Conservation (phyloP, 495 filamentous ascomycete species). For the Podospora anserina region DNA sequence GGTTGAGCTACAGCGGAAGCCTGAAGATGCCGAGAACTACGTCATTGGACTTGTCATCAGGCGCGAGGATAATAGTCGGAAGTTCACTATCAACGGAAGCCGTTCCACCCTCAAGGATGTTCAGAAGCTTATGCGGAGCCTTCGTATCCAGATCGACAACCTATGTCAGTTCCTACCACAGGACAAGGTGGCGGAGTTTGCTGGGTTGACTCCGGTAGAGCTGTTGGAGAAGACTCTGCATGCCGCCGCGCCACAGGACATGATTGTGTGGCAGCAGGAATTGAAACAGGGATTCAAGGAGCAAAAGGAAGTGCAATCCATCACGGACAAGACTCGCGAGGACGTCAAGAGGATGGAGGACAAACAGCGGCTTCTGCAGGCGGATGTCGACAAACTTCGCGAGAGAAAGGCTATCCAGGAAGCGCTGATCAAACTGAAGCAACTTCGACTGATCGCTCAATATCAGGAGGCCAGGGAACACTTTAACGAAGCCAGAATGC, state of each 20-base stretch:
- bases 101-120: conserved; percentile 57
- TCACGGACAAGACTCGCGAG: conserved; percentile 58
- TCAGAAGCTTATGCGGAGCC: conserved; percentile 58
- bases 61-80: conserved; percentile 73
- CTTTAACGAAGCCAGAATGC: conserved; percentile 47
- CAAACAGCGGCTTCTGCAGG: conserved; percentile 72
- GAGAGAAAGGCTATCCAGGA: conserved; percentile 67
- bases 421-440: conserved; percentile 64
- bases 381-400: conserved; percentile 77
- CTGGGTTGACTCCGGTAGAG: conserved; percentile 78
- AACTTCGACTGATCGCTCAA: conserved; percentile 59
- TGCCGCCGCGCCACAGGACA: conserved; percentile 76
- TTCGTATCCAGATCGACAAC: conserved; percentile 94
- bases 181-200: conserved; percentile 93
- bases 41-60: conserved; percentile 72
- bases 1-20: conserved; percentile 72
- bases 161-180: conserved; percentile 97
- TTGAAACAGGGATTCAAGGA: conserved; percentile 66
- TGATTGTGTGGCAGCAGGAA: conserved; percentile 72
- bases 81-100: conserved; percentile 67
- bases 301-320: conserved; percentile 62
- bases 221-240: conserved; percentile 79
- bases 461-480: conserved; percentile 51
- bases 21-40: conserved; percentile 55
- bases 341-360: conserved; percentile 61